A percentile compares a stretch with the other conserved stretches of the same genome.
These are phyloP conservation scores for Ceratobasidium sp. DNA, from an alignment of 1,284 basidiomycete genomes.

Conservation along the genomic window DNA sequence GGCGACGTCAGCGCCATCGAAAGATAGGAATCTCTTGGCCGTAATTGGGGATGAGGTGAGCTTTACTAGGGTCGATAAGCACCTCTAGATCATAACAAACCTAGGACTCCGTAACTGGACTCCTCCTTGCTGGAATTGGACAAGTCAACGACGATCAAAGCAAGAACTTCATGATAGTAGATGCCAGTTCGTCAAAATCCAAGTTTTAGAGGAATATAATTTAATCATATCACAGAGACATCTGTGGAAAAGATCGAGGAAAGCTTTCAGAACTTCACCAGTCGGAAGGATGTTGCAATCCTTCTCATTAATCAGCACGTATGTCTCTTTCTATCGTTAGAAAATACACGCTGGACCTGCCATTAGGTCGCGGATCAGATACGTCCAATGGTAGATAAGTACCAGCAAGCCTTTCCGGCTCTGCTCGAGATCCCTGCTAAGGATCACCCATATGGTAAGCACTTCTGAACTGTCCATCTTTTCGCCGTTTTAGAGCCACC, in stretches of 20 bases:
- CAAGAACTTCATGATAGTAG: constrained; percentile 96
- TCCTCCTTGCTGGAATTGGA: constrained; percentile 90
- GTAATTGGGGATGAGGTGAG: constrained; percentile 94
- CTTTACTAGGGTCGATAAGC: constrained; percentile 40
- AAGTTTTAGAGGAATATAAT: too few species aligned
- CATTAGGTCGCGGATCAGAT: constrained; percentile 94
- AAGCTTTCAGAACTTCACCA: constrained; percentile 90
- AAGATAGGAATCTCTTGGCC: constrained; percentile 86
- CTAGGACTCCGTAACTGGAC: constrained; percentile 93
- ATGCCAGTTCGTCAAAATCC: constrained; percentile 69
- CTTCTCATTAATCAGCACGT: constrained; percentile 97
- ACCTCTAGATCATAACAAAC: background rate
- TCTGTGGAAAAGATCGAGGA: constrained; percentile 87
- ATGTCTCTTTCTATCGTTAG: constrained; percentile 46
- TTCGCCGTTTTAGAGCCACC: background rate
- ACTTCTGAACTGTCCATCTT: constrained; percentile 3
- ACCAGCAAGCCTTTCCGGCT: constrained; percentile 95
- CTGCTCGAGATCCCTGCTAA: constrained; percentile 97
- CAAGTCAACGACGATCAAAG: constrained; percentile 86
- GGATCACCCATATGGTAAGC: constrained; percentile 87
- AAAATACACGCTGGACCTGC: background rate
- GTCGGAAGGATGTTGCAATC: constrained; percentile 92
- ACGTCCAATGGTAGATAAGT: constrained; percentile 91
- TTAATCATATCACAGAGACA: constrained; percentile 71
- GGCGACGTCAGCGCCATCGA: constrained; percentile 60